Base-by-base conservation (phyloP, 169 alveolate genomes). In the Amoebophrya sp. region DNA sequence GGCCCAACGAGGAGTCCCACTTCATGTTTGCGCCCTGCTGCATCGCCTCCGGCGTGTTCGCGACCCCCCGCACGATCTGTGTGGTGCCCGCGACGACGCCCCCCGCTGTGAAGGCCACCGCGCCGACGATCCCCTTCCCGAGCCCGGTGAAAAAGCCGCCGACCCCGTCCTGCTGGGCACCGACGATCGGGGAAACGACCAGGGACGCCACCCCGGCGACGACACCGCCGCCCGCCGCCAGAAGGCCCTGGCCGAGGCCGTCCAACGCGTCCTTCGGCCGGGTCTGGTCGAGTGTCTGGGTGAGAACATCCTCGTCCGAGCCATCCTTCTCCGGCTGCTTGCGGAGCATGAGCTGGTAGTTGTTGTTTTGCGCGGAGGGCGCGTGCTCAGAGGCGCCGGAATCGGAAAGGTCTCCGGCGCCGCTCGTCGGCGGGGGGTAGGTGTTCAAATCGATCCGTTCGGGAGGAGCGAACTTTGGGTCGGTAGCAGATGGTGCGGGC, bases 141-240 rank as follows among this genome's bases (percentile, higher is more conserved):
- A 92, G 67, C 0, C 94, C 94, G 39, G 92, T 91, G 48, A 92
- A 92, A 41, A 92, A 92, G 15, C 94, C 94, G 41, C 90, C 41
- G 31, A 92, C 94, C 16, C 94, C 94, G 69, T 91, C 93, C 23
- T 91, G 89, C 58, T 92, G 90, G 5, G 94, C 94, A 23, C 94
- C 94, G 31, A 91, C 94, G 43, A 91, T 92, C 87, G 94, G 94
- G 15, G 94, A 91, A 18, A 93, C 94, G 39, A 92, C 94, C 23
- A 92, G 90, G n/a, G 92, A 50, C 41, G 93, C 94, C 40, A 91
- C 93, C 34, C 94, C 94, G 43, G 94, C 94, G 4, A 92, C 92
- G 31, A 92, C 90, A 5, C 94, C 94, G 38, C 91, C 91, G 5
- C 94, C 94, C 26, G 92, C 93, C 0, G 94, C 92, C 70, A 90